Percentiles rank a stretch among this genome's conserved stretches.
Conservation (phyloP, 2,329 filamentous ascomycete species). For the Botrytis fragariae region DNA sequence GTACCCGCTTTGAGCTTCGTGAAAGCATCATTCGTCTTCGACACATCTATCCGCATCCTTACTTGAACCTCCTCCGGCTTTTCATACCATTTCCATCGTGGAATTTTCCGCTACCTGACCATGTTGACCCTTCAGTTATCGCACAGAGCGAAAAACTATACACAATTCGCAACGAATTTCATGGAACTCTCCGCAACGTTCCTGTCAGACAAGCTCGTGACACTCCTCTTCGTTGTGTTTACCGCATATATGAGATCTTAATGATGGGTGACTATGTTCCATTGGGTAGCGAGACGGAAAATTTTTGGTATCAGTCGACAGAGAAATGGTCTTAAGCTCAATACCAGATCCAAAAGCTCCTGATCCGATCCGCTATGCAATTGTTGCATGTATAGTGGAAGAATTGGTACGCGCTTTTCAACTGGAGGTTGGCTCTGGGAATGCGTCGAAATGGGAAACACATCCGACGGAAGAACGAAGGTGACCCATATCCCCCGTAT, state of each 20-base stretch:
- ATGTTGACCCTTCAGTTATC: not conserved
- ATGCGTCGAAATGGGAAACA: not conserved
- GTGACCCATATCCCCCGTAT: not conserved
- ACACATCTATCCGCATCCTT: not conserved
- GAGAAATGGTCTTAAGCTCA: not conserved
- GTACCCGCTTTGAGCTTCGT: not conserved
- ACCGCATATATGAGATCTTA: slow-evolving; percentile 5
- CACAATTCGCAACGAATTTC: not conserved
- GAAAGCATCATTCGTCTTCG: not conserved
- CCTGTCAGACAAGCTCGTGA: not conserved
- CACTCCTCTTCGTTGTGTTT: not conserved
- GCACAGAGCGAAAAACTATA: not conserved
- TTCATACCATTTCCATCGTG: not conserved
- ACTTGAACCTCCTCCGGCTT: rapidly evolving
- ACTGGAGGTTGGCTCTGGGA: slow-evolving; percentile 7
- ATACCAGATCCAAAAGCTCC: not conserved
- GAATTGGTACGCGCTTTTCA: slow-evolving; percentile 1
- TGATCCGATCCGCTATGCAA: not conserved
- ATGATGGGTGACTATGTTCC: not conserved
- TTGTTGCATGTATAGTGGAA: slow-evolving; percentile 9
- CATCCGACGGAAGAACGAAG: not conserved
- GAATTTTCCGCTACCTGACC: not conserved
- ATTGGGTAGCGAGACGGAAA: not conserved
- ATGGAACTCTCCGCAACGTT: not conserved
- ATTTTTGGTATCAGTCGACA: not conserved